phyloP scores from a whole-genome alignment of 495 filamentous ascomycete species.

The Antarctomyces pellizariae region DNA sequence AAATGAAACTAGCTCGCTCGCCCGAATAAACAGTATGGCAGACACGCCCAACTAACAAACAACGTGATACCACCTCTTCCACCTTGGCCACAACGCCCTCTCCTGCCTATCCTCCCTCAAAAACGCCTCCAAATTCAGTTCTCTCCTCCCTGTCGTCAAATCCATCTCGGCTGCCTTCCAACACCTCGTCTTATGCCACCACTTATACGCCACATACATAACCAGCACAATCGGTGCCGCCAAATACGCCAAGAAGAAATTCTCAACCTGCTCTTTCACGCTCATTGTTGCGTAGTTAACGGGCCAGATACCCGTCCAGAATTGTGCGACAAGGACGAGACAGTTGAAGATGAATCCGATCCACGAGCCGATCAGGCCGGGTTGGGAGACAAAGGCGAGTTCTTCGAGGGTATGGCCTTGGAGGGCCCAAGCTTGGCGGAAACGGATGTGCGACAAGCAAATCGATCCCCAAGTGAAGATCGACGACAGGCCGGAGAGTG shows the following conservation, averaged over 20 bases:
- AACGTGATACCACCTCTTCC: conserved; percentile 56
- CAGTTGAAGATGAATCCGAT: conserved; percentile 58
- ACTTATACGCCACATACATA: conserved; percentile 59
- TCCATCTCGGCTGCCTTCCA: conserved; percentile 54
- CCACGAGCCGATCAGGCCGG: conserved; percentile 65
- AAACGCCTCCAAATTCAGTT: conserved; percentile 53
- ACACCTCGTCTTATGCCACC: conserved; percentile 47
- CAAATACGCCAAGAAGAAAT: conserved; percentile 65
- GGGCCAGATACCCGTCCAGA: conserved; percentile 79
- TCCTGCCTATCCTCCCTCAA: conserved; percentile 57
- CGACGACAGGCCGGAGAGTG: conserved; percentile 66
- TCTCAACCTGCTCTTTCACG: conserved; percentile 21
- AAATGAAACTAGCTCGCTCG: too few species aligned
- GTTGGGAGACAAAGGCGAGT: conserved; percentile 58
- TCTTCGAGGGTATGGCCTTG: conserved; percentile 51
- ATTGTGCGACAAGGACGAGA: conserved; percentile 72
- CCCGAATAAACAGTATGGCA: too few species aligned
- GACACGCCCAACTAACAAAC: too few species aligned
- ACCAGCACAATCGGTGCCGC: conserved; percentile 56
- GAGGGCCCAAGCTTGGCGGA: conserved; percentile 52
- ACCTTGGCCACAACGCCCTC: conserved; percentile 45
- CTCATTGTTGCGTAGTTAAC: conserved; percentile 29
- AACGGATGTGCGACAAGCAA: conserved; percentile 76
- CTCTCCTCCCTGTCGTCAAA: conserved; percentile 67
- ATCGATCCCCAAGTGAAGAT: conserved; percentile 91